Percentiles rank a stretch among this genome's conserved stretches.
phyloP scores from a whole-genome alignment of 352 stramenopile species.

The Aphanomyces euteiches region DNA sequence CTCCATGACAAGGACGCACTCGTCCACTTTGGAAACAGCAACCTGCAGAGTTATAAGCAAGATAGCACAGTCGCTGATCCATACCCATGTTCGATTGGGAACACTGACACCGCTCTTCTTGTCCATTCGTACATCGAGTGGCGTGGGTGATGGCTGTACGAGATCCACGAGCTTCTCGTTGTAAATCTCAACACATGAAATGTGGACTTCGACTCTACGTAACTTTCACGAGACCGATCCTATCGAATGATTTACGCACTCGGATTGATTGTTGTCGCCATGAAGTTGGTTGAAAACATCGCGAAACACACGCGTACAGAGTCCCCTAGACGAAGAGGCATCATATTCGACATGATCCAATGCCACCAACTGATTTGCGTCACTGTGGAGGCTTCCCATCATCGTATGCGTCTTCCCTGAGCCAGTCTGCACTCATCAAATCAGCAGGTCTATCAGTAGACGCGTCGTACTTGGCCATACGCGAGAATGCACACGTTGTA shows the following conservation, averaged over 20 bases:
- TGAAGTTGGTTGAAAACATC: constrained; percentile 20
- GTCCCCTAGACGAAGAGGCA: background rate
- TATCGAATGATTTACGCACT: background rate
- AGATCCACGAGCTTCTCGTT: constrained; percentile 85
- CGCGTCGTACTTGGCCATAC: constrained; percentile 84
- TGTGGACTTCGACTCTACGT: constrained; percentile 9
- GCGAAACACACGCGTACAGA: constrained; percentile 21
- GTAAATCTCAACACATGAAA: constrained; percentile 70
- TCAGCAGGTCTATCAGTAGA: background rate
- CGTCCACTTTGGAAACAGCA: constrained; percentile 1
- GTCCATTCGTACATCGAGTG: constrained; percentile 18
- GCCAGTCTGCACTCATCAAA: constrained; percentile 34
- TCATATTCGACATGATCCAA: background rate
- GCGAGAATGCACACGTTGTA: constrained; percentile 94
- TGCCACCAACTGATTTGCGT: background rate
- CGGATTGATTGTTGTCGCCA: constrained; percentile 8
- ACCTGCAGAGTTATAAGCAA: background rate
- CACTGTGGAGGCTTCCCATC: constrained; percentile 33
- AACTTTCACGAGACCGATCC: background rate
- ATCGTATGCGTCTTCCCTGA: constrained; percentile 44
- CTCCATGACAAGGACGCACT: constrained; percentile 26
- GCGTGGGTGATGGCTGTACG: constrained; percentile 32
- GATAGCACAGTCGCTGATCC: no score
- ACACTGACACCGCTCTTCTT: constrained; percentile 28
- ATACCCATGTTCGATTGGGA: constrained; percentile 25